Evolutionary conservation across 306 rosid species (phyloP), one percentile per base, ranked within the genome.

Genomic region (Urtica urens): DNA sequence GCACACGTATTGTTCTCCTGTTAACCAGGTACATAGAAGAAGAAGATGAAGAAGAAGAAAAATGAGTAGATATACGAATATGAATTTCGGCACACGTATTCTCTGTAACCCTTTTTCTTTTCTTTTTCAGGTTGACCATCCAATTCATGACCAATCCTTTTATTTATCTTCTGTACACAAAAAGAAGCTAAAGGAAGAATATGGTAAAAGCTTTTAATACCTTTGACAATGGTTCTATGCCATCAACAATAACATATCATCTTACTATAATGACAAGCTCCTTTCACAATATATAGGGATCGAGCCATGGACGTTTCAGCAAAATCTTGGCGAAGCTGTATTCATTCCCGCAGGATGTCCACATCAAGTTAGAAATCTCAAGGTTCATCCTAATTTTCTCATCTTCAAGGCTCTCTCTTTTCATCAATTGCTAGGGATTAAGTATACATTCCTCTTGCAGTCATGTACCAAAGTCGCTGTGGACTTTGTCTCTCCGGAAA

Each of bases 311-410:
- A 84, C 87, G 2, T 84, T 84, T 63, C 72, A 75, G 57, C 94
- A 84, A 57, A 65, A 53, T 48, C 72, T 78, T 42, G 94, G 94
- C 46, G 94, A 84, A 58, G 92, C 94, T 26, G 86, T 84, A 46
- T 75, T 84, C 78, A 78, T 84, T 59, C 92, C 94, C 40, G 94
- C 94, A 44, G 94, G 94, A 63, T 84, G 94, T 61, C 94, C 94
- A 0, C 94, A 84, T 51, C 94, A 84, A 84, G 94, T 84, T 24
- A 78, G 94, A 51, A 84, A 84, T 68, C 92, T 84, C 54, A 78
- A 67, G 92, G 94, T 58, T 63, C 49, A 17, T 6, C 28, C 41
- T 23, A 60, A 21, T 10, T 24, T 16, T 49, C 16, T 4, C 38
- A 6, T 14, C n/a, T 22, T 28, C 4, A 28, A 28, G 4, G 10